Evolutionary conservation across 352 stramenopile species (phyloP).

Genomic region (Pythium guiyangense): DNA sequence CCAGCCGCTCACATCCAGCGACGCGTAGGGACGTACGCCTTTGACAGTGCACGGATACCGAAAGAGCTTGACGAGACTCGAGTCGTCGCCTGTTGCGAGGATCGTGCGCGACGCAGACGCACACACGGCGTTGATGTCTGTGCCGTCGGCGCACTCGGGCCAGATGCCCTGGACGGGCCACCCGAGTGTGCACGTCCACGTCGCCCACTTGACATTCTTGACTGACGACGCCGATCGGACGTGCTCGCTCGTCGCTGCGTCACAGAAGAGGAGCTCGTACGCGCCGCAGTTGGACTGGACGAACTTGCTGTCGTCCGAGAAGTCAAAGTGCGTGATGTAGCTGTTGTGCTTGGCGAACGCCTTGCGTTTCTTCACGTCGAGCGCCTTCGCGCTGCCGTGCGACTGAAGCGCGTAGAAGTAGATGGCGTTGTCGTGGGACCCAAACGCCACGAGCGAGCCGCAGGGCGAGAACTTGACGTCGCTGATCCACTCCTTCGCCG

Average conservation of each 20-base stretch:
- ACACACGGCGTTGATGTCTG: slow-evolving; percentile 79
- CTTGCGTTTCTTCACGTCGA: slow-evolving; percentile 50
- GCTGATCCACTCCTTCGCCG: slow-evolving; percentile 73
- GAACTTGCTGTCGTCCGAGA: slow-evolving; percentile 61
- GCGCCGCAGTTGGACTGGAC: slow-evolving; percentile 81
- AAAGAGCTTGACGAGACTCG: slow-evolving; percentile 82
- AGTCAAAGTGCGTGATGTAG: slow-evolving; percentile 84
- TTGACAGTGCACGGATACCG: slow-evolving; percentile 77
- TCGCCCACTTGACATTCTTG: slow-evolving; percentile 84
- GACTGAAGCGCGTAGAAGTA: slow-evolving; percentile 49
- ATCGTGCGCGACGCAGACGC: slow-evolving; percentile 59
- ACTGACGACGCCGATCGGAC: slow-evolving; percentile 73
- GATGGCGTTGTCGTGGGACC: slow-evolving; percentile 74
- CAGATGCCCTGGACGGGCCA: slow-evolving; percentile 93
- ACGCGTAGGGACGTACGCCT: slow-evolving; percentile 27
- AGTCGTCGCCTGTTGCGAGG: slow-evolving; percentile 80
- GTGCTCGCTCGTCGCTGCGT: slow-evolving; percentile 71
- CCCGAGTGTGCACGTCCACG: slow-evolving; percentile 85
- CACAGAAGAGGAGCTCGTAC: slow-evolving; percentile 91
- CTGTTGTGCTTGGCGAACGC: slow-evolving; percentile 80
- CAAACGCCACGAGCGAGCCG: slow-evolving; percentile 40
- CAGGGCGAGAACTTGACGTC: slow-evolving; percentile 71
- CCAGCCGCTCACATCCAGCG: too few species aligned
- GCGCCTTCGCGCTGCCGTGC: neutral
- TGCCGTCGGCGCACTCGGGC: slow-evolving; percentile 75